phyloP scores from a whole-genome alignment of 345 rosid genomes.

The Populus deltoides region DNA sequence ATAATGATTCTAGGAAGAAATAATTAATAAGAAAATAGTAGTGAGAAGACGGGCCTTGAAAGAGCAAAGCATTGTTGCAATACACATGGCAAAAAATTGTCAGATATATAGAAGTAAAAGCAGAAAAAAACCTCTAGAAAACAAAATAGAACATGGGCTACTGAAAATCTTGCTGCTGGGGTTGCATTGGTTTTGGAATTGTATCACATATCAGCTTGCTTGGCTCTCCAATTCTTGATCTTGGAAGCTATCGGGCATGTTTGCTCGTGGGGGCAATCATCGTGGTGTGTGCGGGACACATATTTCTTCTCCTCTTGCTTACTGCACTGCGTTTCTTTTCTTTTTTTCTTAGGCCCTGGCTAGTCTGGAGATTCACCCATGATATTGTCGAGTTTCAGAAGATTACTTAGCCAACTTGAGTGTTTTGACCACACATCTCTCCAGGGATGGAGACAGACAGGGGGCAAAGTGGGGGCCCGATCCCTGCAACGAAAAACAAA shows the following conservation, averaged over 20 bases:
- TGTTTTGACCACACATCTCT: slow-evolving; percentile 17
- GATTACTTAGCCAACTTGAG: background rate
- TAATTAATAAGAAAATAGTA: too few relatives aligned
- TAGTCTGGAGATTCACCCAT: background rate
- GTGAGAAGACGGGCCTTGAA: too few relatives aligned
- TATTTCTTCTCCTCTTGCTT: background rate
- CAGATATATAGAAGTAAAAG: background rate
- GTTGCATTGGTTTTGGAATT: slow-evolving; percentile 10
- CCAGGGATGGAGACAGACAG: too few relatives aligned
- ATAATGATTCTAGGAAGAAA: too few relatives aligned
- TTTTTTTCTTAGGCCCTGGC: background rate
- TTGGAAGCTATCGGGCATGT: background rate
- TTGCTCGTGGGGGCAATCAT: background rate
- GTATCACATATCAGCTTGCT: background rate
- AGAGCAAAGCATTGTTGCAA: background rate
- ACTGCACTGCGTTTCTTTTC: background rate
- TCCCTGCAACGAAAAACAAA: too few relatives aligned
- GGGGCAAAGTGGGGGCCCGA: too few relatives aligned
- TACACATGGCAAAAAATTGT: background rate
- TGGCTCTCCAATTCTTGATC: background rate
- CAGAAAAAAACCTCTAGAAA: background rate
- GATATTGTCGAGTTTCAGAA: background rate
- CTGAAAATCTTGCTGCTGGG: slow-evolving; percentile 17
- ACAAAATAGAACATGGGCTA: slow-evolving; percentile 8
- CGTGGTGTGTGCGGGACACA: background rate